Conservation (phyloP, 441 rosid genomes). For the Cnidoscolus chayamansa region DNA sequence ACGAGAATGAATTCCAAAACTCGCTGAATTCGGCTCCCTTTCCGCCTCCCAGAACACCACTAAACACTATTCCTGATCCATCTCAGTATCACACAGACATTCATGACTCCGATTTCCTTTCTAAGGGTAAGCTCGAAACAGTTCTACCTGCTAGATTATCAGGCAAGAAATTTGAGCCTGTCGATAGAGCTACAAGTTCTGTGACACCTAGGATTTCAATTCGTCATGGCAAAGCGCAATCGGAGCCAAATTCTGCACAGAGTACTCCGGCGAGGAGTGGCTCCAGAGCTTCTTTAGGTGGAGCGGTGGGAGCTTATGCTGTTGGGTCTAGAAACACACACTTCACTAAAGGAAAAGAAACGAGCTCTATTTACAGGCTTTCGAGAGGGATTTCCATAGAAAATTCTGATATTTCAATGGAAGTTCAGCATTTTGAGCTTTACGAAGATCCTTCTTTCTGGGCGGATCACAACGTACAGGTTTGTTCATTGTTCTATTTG, state of each 20-base stretch:
- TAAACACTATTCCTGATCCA: conserved; percentile 78
- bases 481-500: conserved; percentile 21
- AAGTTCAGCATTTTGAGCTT: conserved; percentile 64
- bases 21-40: conserved; percentile 35
- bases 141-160: conserved; percentile 13
- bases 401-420: conserved; percentile 36
- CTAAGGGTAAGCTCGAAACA: conserved; percentile 38
- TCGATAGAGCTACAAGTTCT: conserved; percentile 26
- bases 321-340: conserved; percentile 35
- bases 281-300: conserved; percentile 60
- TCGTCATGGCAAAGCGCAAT: conserved; percentile 49
- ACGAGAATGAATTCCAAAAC: conserved; percentile 63
- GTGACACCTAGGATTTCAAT: conserved; percentile 44
- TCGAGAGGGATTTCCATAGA: conserved; percentile 44
- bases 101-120: conserved; percentile 34
- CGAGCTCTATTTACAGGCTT: conserved; percentile 43
- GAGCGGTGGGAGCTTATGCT: conserved; percentile 27
- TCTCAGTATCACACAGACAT: conserved; percentile 46
- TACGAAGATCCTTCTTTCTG: conserved; percentile 68
- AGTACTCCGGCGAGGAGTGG: conserved; percentile 69
- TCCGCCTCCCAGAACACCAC: conserved; percentile 75
- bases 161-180: conserved; percentile 37
- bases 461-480: conserved; percentile 92
- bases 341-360: conserved; percentile 47
- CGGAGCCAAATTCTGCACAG: conserved; percentile 72